Evolutionary conservation across 768 basidiomycete species (phyloP).

Genomic region (Suillus brevipes): DNA sequence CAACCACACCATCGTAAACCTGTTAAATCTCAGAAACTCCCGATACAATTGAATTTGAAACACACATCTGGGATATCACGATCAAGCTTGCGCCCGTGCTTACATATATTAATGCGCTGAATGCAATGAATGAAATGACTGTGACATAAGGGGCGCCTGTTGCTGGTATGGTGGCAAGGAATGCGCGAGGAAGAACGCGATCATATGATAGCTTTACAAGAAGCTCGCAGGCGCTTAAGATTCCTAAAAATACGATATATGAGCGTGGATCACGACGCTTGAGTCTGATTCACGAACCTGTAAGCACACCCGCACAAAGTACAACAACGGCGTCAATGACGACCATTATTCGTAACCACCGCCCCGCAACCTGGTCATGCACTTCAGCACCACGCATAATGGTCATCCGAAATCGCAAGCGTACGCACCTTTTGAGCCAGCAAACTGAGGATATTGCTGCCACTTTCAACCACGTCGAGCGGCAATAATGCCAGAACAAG

Average conservation of each 20-base stretch:
- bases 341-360: constrained; percentile 62
- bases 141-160: constrained; percentile 57
- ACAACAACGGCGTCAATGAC: constrained; percentile 72
- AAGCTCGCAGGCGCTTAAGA: constrained; percentile 59
- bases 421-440: constrained; percentile 54
- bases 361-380: constrained; percentile 49
- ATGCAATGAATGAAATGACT: constrained; percentile 47
- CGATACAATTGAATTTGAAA: constrained; percentile 1
- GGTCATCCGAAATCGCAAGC: not conserved
- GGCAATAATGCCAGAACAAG: constrained; percentile 63
- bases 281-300: constrained; percentile 41
- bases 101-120: constrained; percentile 57
- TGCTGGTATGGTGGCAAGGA: constrained; percentile 46
- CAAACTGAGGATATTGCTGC: constrained; percentile 63
- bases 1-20: constrained; percentile 71
- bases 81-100: constrained; percentile 51
- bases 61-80: constrained; percentile 61
- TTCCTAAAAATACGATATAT: constrained; percentile 37
- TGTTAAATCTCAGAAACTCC: constrained; percentile 20
- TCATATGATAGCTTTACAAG: constrained; percentile 59
- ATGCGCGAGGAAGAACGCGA: constrained; percentile 55
- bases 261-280: not conserved
- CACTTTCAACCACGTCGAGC: constrained; percentile 44
- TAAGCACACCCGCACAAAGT: constrained; percentile 69
- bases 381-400: constrained; percentile 2